These are phyloP conservation scores for Dryadomyces quercivorus DNA, from an alignment of 2,329 filamentous ascomycete genomes.

Conservation along the genomic window DNA sequence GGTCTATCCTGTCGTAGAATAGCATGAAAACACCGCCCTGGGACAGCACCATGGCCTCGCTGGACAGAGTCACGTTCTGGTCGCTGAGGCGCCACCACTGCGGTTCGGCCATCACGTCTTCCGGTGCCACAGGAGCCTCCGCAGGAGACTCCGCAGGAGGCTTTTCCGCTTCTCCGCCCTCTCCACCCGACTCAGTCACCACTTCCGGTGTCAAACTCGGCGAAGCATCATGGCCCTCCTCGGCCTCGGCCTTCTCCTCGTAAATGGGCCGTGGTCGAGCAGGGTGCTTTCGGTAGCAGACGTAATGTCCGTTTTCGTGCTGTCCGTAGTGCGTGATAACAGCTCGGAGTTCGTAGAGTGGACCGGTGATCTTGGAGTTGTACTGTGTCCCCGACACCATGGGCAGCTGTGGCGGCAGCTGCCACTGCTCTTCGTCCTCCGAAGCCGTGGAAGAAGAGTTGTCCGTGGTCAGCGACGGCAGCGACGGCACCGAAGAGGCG, in stretches of 20 bases:
- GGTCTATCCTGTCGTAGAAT: slow-evolving; percentile 73
- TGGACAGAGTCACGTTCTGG: slow-evolving; percentile 64
- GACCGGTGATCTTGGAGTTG: slow-evolving; percentile 40
- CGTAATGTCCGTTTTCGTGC: slow-evolving; percentile 92
- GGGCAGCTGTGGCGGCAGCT: slow-evolving; percentile 52
- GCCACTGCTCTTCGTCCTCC: slow-evolving; percentile 51
- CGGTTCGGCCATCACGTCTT: slow-evolving; percentile 21
- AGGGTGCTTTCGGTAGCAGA: slow-evolving; percentile 71
- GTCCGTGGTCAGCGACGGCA: not conserved
- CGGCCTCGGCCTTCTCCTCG: not conserved
- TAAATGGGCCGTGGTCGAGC: slow-evolving; percentile 4
- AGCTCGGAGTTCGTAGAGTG: slow-evolving; percentile 66
- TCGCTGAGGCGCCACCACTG: slow-evolving; percentile 91
- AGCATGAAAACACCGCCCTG: slow-evolving; percentile 91
- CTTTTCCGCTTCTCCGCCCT: not conserved
- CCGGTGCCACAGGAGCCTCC: not conserved
- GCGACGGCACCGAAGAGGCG: slow-evolving; percentile 2
- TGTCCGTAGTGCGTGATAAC: slow-evolving; percentile 81
- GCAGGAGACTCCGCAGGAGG: not conserved
- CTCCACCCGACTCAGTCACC: slow-evolving; percentile 9
- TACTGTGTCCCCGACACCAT: slow-evolving; percentile 53
- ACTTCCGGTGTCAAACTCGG: slow-evolving; percentile 14
- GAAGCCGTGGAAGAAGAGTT: not conserved
- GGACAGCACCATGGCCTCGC: slow-evolving; percentile 58
- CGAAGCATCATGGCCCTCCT: not conserved